These are phyloP conservation scores for Pythium myriotylum DNA, from an alignment of 352 stramenopile species.

Conservation along the genomic window DNA sequence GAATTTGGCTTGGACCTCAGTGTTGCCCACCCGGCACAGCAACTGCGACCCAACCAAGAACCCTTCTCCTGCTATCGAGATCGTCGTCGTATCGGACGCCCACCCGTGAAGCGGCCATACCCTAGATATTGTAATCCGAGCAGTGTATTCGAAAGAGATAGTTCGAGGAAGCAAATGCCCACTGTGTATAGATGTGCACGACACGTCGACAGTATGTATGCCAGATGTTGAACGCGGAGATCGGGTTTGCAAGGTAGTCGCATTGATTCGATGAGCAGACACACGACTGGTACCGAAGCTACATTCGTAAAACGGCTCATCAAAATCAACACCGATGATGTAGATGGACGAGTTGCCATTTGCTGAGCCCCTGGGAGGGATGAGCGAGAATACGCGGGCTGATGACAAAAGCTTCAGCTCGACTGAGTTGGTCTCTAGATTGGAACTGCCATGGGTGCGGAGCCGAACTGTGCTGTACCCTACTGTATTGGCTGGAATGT, in stretches of 20 bases:
- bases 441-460: slow-evolving; percentile 9
- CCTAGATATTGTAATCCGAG: background rate
- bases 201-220: slow-evolving; percentile 8
- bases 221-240: background rate
- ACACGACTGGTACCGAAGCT: slow-evolving; percentile 12
- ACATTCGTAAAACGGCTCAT: slow-evolving; percentile 1
- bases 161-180: slow-evolving; percentile 1
- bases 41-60: background rate
- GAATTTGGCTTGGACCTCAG: background rate
- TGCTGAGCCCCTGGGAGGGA: background rate
- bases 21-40: slow-evolving; percentile 6
- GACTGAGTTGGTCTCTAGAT: slow-evolving; percentile 17
- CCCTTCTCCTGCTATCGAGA: slow-evolving; percentile 3
- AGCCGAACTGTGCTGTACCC: slow-evolving; percentile 8
- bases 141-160: slow-evolving; percentile 10
- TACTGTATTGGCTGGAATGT: background rate
- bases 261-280: slow-evolving; percentile 10
- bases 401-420: slow-evolving; percentile 2
- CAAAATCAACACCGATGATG: slow-evolving; percentile 15
- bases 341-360: slow-evolving; percentile 15
- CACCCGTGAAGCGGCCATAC: slow-evolving; percentile 6
- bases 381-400: background rate
- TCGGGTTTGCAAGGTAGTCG: background rate
- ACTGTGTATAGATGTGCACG: slow-evolving; percentile 12
- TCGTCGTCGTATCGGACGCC: background rate